Conservation (phyloP, 2,329 filamentous ascomycete genomes). For the Claviceps pazoutovae region DNA sequence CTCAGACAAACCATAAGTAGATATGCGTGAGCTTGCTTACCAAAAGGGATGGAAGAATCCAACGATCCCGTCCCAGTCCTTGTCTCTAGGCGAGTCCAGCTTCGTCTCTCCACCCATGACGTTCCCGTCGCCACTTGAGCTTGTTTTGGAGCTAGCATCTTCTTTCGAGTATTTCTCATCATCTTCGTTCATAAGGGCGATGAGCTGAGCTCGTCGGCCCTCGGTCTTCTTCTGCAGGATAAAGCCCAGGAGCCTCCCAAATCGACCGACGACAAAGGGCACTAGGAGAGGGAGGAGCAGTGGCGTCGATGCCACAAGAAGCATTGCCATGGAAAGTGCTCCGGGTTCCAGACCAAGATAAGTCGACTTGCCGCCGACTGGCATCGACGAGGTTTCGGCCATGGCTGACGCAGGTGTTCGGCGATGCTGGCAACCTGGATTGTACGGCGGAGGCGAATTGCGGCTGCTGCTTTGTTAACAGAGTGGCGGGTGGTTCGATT, state of each 20-base stretch:
- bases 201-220: slow-evolving; percentile 43
- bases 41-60: slow-evolving; percentile 98
- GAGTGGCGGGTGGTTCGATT: not conserved
- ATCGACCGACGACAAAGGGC: slow-evolving; percentile 11
- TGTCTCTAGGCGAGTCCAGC: slow-evolving; percentile 19
- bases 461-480: not conserved
- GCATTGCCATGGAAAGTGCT: slow-evolving; percentile 14
- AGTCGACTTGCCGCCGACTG: slow-evolving; percentile 13
- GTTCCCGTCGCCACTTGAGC: slow-evolving; percentile 53
- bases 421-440: not conserved
- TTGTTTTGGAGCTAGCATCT: slow-evolving; percentile 19
- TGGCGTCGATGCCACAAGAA: slow-evolving; percentile 9
- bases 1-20: not conserved
- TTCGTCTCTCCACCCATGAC: slow-evolving; percentile 51
- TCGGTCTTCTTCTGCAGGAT: slow-evolving; percentile 49
- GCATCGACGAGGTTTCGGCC: slow-evolving; percentile 16
- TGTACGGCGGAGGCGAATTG: not conserved
- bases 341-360: slow-evolving; percentile 17
- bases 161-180: slow-evolving; percentile 24
- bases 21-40: slow-evolving; percentile 30
- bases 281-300: slow-evolving; percentile 13
- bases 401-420: slow-evolving; percentile 6
- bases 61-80: slow-evolving; percentile 70
- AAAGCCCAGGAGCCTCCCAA: slow-evolving; percentile 41
- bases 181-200: slow-evolving; percentile 35